A percentile compares a stretch with the other conserved stretches of the same genome.
These are phyloP conservation scores for Sarcomyxa edulis DNA, from an alignment of 768 basidiomycete species.

Conservation along the genomic window DNA sequence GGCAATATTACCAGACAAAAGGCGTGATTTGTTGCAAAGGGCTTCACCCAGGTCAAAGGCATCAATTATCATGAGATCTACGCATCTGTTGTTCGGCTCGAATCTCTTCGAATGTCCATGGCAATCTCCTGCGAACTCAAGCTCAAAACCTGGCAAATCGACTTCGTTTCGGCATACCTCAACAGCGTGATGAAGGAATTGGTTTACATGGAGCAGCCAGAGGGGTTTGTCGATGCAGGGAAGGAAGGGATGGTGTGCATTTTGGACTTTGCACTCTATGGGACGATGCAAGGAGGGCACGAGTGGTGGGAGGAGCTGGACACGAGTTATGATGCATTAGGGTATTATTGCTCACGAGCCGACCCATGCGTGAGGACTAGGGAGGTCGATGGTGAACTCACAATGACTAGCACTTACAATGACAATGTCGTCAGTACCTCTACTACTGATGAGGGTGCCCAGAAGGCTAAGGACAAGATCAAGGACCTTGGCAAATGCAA, in stretches of 20 bases:
- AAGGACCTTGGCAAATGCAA: conserved; percentile 24
- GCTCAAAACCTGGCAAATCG: conserved; percentile 13
- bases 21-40: conserved; percentile 11
- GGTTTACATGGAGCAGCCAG: conserved; percentile 17
- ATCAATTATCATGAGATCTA: conserved; percentile 9
- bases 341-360: conserved; percentile 21
- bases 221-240: conserved; percentile 11
- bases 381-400: conserved; percentile 3
- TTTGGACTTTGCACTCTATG: conserved; percentile 22
- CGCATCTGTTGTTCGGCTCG: conserved; percentile 8
- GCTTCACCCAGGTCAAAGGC: conserved; percentile 22
- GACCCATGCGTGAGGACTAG: conserved; percentile 28
- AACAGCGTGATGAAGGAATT: conserved; percentile 15
- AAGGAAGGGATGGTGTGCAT: not conserved
- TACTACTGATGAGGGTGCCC: conserved; percentile 5
- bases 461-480: conserved; percentile 21
- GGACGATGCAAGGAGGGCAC: conserved; percentile 16
- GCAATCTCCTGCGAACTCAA: conserved; percentile 16
- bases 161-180: conserved; percentile 19
- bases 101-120: conserved; percentile 15
- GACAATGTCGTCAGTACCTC: conserved; percentile 24
- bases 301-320: conserved; percentile 29
- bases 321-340: conserved; percentile 18
- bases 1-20: conserved; percentile 23
- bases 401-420: conserved; percentile 28